Evolutionary conservation across 1,284 basidiomycete species (phyloP), one percentile per base, ranked within the genome.

Genomic region (Malassezia restricta): DNA sequence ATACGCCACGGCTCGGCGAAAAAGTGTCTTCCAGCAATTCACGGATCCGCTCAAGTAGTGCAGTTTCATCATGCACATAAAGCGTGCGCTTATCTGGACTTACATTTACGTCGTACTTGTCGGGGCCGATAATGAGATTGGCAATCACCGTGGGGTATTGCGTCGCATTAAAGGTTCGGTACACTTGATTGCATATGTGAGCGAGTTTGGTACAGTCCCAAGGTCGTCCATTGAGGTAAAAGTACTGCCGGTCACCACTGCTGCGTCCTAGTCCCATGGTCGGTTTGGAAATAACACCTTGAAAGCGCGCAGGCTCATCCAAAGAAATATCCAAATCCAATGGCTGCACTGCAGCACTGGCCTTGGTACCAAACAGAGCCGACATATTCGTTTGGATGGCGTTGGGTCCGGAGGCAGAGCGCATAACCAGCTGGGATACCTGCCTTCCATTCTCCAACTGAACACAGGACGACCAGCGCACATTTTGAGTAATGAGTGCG

Each of bases 1-100:
- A 89, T 0, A 83, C 84, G 0, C 83, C 82, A n/a, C 84, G 75
- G 1, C 81, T 78, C 0, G 83, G 79, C 2, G 81, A 78, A 64
- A 84, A 88, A 6, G 78, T 67, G 7, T 76, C 71, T 58, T 87
- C 85, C 4, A 88, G 76, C 1, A 78, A 77, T 5, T 71, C 87
- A 76, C 85, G 87, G 33, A 96, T 77, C 0, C 82, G 81, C 20
- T 82, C 77, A 1, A 96, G 78, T 6, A 99, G 75, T 54, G 85
- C 85, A 5, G 78, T 78, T 72, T 99, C 94, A 70, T 84, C 84
- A 67, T 96, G 90, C 8, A 98, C 73, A 49, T 95, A 83, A 33
- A 99, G 85, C 0, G 88, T 94, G 5, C 94, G 80, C 72, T 98
- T 99, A 75, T 98, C 94, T 0, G 94, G 92, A 61, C 84, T 89